Evolutionary conservation across 75 land plant genomes (phyloP).

Genomic region (Ceratopteris richardii): DNA sequence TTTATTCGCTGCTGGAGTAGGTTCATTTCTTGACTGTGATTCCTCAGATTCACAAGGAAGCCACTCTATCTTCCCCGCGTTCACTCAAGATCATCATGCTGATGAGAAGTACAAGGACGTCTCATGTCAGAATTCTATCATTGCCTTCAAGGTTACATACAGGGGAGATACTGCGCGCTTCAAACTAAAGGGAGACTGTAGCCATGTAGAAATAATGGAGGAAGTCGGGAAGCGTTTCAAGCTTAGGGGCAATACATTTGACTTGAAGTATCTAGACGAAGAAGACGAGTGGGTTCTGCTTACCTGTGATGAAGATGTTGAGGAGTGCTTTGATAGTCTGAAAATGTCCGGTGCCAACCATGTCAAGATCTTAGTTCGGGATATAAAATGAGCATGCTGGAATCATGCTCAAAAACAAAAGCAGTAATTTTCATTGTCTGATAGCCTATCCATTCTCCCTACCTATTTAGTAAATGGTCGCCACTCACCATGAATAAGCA

Average conservation of each 20-base stretch:
- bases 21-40: neutral
- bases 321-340: constrained; percentile 59
- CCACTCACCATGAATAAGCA: too few relatives aligned
- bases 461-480: too few relatives aligned
- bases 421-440: too few relatives aligned
- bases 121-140: constrained; percentile 10
- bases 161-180: constrained; percentile 69
- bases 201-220: constrained; percentile 37
- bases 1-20: neutral
- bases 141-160: constrained; percentile 58
- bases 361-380: constrained; percentile 45
- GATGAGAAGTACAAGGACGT: neutral
- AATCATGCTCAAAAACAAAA: too few relatives aligned
- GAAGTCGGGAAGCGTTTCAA: constrained; percentile 63
- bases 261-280: constrained; percentile 78
- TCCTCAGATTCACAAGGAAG: constrained; percentile 4
- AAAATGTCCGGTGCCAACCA: constrained; percentile 29
- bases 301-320: constrained; percentile 62
- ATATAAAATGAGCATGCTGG: constrained; percentile 3
- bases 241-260: constrained; percentile 46
- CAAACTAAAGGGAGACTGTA: constrained; percentile 20
- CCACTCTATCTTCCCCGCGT: constrained; percentile 16
- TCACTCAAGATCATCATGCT: neutral
- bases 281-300: constrained; percentile 73
- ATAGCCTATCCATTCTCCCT: too few relatives aligned